These are phyloP conservation scores for Chenopodium quinoa DNA, from an alignment of 148 eudicot species.

Conservation along the genomic window DNA sequence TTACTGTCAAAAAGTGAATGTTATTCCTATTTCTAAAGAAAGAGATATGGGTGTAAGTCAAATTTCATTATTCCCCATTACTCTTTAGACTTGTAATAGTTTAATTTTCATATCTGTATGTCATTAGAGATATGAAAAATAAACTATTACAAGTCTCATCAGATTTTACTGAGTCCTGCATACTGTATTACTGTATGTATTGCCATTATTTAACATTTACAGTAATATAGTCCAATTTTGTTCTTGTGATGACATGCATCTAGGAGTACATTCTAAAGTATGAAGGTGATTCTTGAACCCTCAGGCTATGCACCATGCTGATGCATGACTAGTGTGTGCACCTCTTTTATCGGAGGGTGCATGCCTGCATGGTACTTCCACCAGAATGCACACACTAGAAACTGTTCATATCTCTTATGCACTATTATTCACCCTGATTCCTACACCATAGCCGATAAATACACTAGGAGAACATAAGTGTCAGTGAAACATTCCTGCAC, in stretches of 20 bases:
- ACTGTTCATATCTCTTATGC: neutral
- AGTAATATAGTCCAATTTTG: neutral
- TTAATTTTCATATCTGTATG: neutral
- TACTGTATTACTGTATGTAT: neutral
- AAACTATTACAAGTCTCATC: neutral
- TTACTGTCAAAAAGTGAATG: neutral
- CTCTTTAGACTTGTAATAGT: neutral
- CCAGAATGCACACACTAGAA: too few relatives aligned
- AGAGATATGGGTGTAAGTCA: neutral
- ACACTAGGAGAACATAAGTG: neutral
- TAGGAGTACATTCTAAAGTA: too few relatives aligned
- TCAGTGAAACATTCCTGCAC: neutral
- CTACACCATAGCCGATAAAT: too few relatives aligned
- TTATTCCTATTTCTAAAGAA: too few relatives aligned
- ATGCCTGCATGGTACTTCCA: too few relatives aligned
- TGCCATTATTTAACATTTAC: neutral
- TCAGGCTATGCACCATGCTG: too few relatives aligned
- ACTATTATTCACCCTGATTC: neutral
- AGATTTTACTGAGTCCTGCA: neutral
- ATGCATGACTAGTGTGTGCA: too few relatives aligned
- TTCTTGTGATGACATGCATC: neutral
- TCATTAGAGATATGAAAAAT: too few relatives aligned
- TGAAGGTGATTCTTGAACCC: too few relatives aligned
- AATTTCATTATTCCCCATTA: neutral
- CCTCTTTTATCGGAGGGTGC: too few relatives aligned